Percentiles rank a stretch among this genome's conserved stretches.
Conservation (phyloP, 2,329 filamentous ascomycete genomes). For the Ophiostoma sp. region DNA sequence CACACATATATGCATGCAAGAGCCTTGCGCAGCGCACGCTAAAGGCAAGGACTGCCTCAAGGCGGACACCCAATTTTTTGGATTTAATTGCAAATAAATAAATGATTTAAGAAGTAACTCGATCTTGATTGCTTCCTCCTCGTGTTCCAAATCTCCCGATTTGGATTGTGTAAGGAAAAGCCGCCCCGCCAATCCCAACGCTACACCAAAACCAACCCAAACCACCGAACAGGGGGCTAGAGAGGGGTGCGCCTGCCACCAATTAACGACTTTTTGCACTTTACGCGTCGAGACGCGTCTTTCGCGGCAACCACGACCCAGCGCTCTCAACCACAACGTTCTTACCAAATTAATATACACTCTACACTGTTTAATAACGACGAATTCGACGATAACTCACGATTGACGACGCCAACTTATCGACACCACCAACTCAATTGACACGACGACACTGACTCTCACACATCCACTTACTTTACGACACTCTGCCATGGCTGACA, state of each 20-base stretch:
- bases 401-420: neutral
- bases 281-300: constrained; percentile 30
- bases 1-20: neutral
- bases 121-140: neutral
- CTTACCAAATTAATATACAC: neutral
- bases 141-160: neutral
- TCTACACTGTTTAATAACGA: neutral
- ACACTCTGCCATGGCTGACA: constrained; percentile 41
- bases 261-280: constrained; percentile 24
- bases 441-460: neutral
- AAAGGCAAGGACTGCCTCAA: neutral
- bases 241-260: neutral
- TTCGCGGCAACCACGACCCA: neutral
- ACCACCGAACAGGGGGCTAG: no score
- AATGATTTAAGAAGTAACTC: neutral
- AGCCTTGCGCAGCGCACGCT: neutral
- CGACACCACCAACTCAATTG: neutral
- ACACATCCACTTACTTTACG: neutral
- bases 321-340: neutral
- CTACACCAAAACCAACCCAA: neutral
- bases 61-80: neutral
- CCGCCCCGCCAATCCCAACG: constrained; percentile 1
- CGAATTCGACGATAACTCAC: neutral
- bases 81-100: neutral
- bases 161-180: constrained; percentile 4